A percentile compares a stretch with the other conserved stretches of the same genome.
Conservation (phyloP, 2,329 filamentous ascomycete species). For the Cladosporium sp. region DNA sequence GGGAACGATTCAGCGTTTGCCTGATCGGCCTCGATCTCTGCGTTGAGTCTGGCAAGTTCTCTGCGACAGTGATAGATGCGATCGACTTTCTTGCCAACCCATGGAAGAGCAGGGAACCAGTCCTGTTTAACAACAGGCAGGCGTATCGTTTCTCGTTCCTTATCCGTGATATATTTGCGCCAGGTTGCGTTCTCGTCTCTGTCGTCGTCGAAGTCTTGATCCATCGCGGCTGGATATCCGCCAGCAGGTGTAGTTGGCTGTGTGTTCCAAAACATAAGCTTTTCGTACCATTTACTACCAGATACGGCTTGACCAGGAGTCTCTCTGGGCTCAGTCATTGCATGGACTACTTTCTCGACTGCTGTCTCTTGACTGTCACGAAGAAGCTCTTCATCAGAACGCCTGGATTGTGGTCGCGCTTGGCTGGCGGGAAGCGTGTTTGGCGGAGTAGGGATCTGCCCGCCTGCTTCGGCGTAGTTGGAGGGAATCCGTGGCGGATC, state of each 20-base stretch:
- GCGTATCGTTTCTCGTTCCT: conserved; percentile 81
- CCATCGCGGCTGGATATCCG: conserved; percentile 62
- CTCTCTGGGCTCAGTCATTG: conserved; percentile 4
- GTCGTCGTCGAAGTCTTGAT: conserved; percentile 10
- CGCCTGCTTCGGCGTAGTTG: conserved; percentile 27
- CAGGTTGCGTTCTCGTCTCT: conserved; percentile 68
- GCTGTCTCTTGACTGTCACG: conserved; percentile 17
- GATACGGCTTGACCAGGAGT: conserved; percentile 15
- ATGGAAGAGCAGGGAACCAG: conserved; percentile 77
- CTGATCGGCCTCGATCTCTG: conserved; percentile 91
- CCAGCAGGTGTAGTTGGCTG: conserved; percentile 27
- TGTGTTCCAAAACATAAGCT: conserved; percentile 35
- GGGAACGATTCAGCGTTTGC: conserved; percentile 81
- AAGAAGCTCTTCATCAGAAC: conserved; percentile 2
- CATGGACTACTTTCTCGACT: neutral
- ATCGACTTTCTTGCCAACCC: conserved; percentile 87
- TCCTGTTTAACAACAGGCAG: conserved; percentile 61
- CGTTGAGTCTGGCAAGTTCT: conserved; percentile 81
- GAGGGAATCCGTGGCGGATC: conserved; percentile 16
- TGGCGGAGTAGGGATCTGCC: neutral
- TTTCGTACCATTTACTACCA: conserved; percentile 33
- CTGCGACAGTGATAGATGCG: conserved; percentile 89
- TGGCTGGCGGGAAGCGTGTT: neutral
- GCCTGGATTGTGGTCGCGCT: neutral
- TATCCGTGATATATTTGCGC: conserved; percentile 78